These are phyloP conservation scores for Penicillium flavigenum DNA, from an alignment of 495 filamentous ascomycete genomes.

Conservation along the genomic window DNA sequence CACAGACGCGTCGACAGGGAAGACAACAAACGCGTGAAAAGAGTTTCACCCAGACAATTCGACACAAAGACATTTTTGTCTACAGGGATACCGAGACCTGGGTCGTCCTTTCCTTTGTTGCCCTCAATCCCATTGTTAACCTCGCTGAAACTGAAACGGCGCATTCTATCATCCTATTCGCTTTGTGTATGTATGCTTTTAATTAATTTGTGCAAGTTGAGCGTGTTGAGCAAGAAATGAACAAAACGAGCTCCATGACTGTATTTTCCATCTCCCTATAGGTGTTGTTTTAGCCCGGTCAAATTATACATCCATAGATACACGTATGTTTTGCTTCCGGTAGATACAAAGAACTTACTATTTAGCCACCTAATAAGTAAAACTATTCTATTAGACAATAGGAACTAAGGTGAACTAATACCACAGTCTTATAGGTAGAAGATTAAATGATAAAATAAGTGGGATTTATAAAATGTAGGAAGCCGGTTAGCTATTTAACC, in stretches of 20 bases:
- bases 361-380: too few relatives aligned
- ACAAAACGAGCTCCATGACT: not conserved
- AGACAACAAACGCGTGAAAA: not conserved
- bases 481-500: too few relatives aligned
- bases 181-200: not conserved
- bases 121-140: not conserved
- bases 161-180: not conserved
- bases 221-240: not conserved
- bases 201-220: not conserved
- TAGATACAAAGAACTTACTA: too few relatives aligned
- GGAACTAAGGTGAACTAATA: too few relatives aligned
- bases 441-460: too few relatives aligned
- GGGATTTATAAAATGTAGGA: too few relatives aligned
- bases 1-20: not conserved
- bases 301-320: not conserved
- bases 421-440: too few relatives aligned
- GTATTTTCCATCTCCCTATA: not conserved
- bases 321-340: not conserved
- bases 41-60: not conserved
- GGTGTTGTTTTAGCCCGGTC: not conserved
- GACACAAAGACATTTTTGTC: not conserved
- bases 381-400: too few relatives aligned
- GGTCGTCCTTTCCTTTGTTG: conserved; percentile 1
- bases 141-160: not conserved
- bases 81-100: not conserved